Base-by-base conservation (phyloP, 2,329 filamentous ascomycete species). In the Trichoderma koningiopsis region DNA sequence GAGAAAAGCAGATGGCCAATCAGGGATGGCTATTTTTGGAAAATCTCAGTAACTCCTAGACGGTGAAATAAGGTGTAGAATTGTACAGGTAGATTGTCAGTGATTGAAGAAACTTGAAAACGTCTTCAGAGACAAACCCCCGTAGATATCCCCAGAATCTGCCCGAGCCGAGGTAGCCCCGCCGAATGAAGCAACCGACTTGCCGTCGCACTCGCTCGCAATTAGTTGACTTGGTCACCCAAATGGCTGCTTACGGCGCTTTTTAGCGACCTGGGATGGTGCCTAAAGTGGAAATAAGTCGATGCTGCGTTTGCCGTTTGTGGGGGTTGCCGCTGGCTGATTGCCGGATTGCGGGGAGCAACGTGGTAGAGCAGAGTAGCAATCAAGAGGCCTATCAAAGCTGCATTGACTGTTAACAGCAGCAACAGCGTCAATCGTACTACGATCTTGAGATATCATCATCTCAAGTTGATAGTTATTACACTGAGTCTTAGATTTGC, bases 141-240 rank as follows among this genome's bases (percentile, higher is more conserved):
- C 55, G 35, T 59, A 16, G 11, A 11, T 27, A 49, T 57, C 52
- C 11, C 35, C 40, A 53, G 19, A 13, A 24, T 14, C 19, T 57
- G 37, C 14, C 40, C 29, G 64, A 60, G 43, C 64, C 64, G 64
- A 68, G 64, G 64, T 31, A 60, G 52, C 64, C 56, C 64, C 64
- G 59, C 64, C 55, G 7, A 31, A 11, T 27, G 35, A 31, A 31
- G 37, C 16, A 43, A 24, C 47, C n/a, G 24, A 43, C 33, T 14
- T 24, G 27, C 14, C 11, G 33, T 56, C 8, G 31, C 14, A 29
- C 27, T 35, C n/a, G 43, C 43, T 49, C 22, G 52, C 24, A 24
- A 16, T 55, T 55, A 19, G 52, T 27, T 55, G 52, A 55, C 24
- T 55, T 55, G 19, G n/a, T n/a, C 47, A 13, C 47, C 3, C 5